A percentile compares a stretch with the other conserved stretches of the same genome.
These are phyloP conservation scores for Striga hermonthica DNA, from an alignment of 305 asterid species.

Conservation along the genomic window DNA sequence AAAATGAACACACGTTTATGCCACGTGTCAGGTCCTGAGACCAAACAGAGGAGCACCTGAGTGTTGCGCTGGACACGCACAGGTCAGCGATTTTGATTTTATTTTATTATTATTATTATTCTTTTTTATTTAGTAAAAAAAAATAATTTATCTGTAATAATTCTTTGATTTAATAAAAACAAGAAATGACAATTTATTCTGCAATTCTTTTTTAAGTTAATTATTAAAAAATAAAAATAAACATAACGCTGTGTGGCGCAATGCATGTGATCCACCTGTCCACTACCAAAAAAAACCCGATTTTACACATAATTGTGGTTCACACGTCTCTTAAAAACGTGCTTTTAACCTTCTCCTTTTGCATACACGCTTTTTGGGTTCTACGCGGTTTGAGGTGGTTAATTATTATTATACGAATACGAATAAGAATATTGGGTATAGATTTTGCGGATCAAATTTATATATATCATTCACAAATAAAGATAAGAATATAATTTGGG, in stretches of 20 bases:
- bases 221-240: too few species aligned
- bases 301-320: neutral
- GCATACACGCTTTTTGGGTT: neutral
- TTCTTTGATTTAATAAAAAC: too few species aligned
- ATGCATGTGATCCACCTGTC: constrained; percentile 37
- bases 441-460: too few species aligned
- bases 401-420: neutral
- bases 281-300: too few species aligned
- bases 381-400: neutral
- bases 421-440: neutral
- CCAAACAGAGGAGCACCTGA: constrained; percentile 12
- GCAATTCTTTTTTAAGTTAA: too few species aligned
- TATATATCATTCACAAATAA: too few species aligned
- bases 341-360: neutral
- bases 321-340: constrained; percentile 15
- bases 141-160: too few species aligned
- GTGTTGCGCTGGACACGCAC: neutral
- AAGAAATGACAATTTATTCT: too few species aligned
- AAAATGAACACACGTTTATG: neutral
- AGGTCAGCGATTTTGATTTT: neutral
- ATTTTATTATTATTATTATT: too few species aligned
- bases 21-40: constrained; percentile 8
- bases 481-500: too few species aligned
- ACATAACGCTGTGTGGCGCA: too few species aligned
- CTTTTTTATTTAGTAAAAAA: too few species aligned